Evolutionary conservation across 2,329 filamentous ascomycete genomes (phyloP), one percentile per base, ranked within the genome.

Genomic region (Ophiostoma sp.): DNA sequence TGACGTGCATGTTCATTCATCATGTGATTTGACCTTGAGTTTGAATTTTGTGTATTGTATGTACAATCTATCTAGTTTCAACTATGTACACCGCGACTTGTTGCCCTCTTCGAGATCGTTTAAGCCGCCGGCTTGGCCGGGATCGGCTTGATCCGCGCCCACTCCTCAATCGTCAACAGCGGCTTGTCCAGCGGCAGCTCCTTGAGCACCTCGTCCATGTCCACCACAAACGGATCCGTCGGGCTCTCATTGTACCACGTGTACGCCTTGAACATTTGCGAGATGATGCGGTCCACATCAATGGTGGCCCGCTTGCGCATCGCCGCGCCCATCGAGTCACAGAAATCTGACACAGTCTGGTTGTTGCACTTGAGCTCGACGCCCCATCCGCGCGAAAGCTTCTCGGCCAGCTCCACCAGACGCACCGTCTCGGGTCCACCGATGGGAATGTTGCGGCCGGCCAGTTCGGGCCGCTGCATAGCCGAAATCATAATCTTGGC

Each of bases 241-340:
- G 78, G 78, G 17, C 79, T 77, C 72, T 83, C 80, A 42, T 83
- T 82, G 74, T 83, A 83, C 75, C 80, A 82, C 7, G 82, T 81
- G 75, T 83, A 83, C 9, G 82, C 82, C 75, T 79, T 81, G 75
- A 80, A 81, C 82, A 83, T 83, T 78, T 83, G 80, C 25, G 74
- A 78, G 11, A 82, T 76, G 33, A 83, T 78, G 15, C 74, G 75
- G 12, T 82, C 81, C 5, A 76, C 78, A n/a, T 83, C 80, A n/a
- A 83, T 70, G 11, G 63, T 12, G 6, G 78, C 75, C 42, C 81
- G 74, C 25, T 78, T 77, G 72, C 78, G 74, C 82, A 83, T 82
- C 11, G 79, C 78, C 69, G 76, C 70, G 57, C 77, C 77, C 72
- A 80, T 79, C 70, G 76, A 76, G 59, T 77, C 76, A 70, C 78